A percentile compares a stretch with the other conserved stretches of the same genome.
phyloP scores from a whole-genome alignment of 1,284 basidiomycete species.

The Binderoboletus segoi region DNA sequence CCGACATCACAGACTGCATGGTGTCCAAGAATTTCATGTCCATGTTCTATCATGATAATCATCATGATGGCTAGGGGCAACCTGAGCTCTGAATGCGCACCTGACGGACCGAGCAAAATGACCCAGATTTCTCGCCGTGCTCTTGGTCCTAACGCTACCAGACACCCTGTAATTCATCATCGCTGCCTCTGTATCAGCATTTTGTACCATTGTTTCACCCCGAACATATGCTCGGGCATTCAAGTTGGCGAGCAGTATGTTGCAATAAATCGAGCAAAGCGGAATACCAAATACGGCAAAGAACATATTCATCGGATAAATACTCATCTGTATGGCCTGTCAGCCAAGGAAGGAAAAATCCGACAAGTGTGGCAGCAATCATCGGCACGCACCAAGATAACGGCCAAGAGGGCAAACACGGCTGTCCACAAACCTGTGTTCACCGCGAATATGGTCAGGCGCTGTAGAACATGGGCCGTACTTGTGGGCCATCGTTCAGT shows the following conservation, averaged over 20 bases:
- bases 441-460: constrained; percentile 12
- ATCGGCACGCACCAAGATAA: constrained; percentile 12
- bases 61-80: no score
- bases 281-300: neutral
- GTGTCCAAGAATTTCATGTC: no score
- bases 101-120: neutral
- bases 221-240: constrained; percentile 11
- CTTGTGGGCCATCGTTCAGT: constrained; percentile 2
- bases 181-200: neutral
- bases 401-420: constrained; percentile 7
- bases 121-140: no score
- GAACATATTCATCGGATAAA: neutral
- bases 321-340: neutral
- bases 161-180: no score
- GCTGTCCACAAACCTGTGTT: constrained; percentile 18
- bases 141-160: neutral
- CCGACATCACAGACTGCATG: no score
- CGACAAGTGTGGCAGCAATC: neutral
- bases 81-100: no score
- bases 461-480: constrained; percentile 7
- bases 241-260: constrained; percentile 6
- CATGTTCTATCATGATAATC: no score
- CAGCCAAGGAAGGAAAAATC: neutral
- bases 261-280: constrained; percentile 18
- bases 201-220: neutral